These are phyloP conservation scores for Cercis canadensis DNA, from an alignment of 306 rosid species.

Conservation along the genomic window DNA sequence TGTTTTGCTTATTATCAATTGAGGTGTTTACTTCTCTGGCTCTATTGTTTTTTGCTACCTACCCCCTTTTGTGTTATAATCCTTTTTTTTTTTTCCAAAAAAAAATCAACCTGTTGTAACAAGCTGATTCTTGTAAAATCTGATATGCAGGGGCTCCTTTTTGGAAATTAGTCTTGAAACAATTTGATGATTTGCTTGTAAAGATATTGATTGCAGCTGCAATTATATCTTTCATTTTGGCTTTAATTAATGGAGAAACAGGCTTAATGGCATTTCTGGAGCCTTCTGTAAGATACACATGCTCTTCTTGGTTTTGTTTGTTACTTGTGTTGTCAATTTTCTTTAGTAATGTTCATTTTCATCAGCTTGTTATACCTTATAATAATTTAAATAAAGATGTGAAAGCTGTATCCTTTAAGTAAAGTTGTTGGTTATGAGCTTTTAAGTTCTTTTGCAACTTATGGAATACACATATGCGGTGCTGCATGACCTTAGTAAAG, in stretches of 20 bases:
- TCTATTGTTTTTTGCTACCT: slow-evolving; percentile 12
- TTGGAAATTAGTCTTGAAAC: slow-evolving; percentile 95
- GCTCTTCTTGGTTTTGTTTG: slow-evolving; percentile 17
- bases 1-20: slow-evolving; percentile 16
- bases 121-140: slow-evolving; percentile 38
- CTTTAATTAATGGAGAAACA: slow-evolving; percentile 90
- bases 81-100: background rate
- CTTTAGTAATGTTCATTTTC: slow-evolving; percentile 23
- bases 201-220: slow-evolving; percentile 92
- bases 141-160: slow-evolving; percentile 81
- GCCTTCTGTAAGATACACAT: slow-evolving; percentile 81
- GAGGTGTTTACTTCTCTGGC: slow-evolving; percentile 28
- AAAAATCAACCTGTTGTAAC: slow-evolving; percentile 16
- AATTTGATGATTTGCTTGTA: slow-evolving; percentile 95
- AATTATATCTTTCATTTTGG: slow-evolving; percentile 79
- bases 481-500: slow-evolving; percentile 22
- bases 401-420: slow-evolving; percentile 20
- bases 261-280: slow-evolving; percentile 94
- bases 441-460: slow-evolving; percentile 25
- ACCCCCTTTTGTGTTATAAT: slow-evolving; percentile 23
- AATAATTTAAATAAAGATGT: slow-evolving; percentile 16
- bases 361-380: background rate
- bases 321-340: slow-evolving; percentile 11
- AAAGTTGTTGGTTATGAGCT: slow-evolving; percentile 1
- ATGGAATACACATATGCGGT: background rate